These are phyloP conservation scores for Paraphysoderma sedebokerense DNA, from an alignment of 371 early-diverging fungal species.

Conservation along the genomic window DNA sequence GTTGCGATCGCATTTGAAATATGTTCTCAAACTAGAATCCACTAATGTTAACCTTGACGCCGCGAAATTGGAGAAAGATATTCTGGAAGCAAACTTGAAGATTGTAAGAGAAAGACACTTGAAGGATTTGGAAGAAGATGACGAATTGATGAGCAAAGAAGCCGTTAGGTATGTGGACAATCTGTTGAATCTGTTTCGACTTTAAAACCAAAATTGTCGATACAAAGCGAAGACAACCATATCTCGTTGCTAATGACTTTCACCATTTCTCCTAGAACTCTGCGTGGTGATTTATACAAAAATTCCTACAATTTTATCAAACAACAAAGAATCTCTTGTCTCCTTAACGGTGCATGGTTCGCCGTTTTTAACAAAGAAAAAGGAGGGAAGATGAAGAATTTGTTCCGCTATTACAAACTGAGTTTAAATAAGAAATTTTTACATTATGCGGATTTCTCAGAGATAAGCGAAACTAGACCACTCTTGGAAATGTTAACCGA, in stretches of 20 bases:
- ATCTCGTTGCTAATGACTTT: background rate
- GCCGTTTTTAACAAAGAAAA: constrained; percentile 18
- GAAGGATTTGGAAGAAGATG: constrained; percentile 49
- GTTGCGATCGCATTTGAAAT: too few relatives aligned
- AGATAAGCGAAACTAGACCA: constrained; percentile 14
- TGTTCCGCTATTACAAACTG: constrained; percentile 32
- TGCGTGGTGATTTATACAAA: constrained; percentile 38
- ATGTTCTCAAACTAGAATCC: too few relatives aligned
- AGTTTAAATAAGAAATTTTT: constrained; percentile 36
- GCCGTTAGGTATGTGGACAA: constrained; percentile 32
- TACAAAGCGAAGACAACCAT: background rate
- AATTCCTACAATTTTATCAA: constrained; percentile 53
- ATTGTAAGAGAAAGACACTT: constrained; percentile 43
- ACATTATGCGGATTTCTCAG: constrained; percentile 49
- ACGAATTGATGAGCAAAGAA: constrained; percentile 38
- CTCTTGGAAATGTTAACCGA: constrained; percentile 13
- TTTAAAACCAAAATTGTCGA: background rate
- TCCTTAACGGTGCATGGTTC: constrained; percentile 57
- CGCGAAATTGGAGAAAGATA: constrained; percentile 40
- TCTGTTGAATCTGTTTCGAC: background rate
- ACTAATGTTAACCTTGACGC: too few relatives aligned
- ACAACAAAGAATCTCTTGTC: constrained; percentile 44
- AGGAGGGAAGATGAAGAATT: constrained; percentile 4
- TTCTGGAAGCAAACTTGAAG: constrained; percentile 42
- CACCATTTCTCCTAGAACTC: constrained; percentile 21